phyloP scores from a whole-genome alignment of 2,329 filamentous ascomycete species.

The Balansia obtecta region DNA sequence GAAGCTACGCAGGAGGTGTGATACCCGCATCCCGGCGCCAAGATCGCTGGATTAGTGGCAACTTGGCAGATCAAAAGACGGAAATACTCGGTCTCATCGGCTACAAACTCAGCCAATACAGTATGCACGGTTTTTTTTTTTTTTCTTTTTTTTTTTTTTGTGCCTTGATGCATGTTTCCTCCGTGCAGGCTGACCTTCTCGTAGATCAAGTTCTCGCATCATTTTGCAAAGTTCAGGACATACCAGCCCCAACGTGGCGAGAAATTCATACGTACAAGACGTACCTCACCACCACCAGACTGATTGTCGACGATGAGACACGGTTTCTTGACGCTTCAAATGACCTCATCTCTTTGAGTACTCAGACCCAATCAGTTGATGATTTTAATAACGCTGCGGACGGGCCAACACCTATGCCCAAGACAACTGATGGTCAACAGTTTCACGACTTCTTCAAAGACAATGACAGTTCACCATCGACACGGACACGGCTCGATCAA shows the following conservation, averaged over 20 bases:
- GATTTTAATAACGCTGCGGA: constrained; percentile 9
- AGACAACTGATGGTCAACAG: constrained; percentile 3
- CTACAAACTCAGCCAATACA: constrained; percentile 56
- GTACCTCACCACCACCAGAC: constrained; percentile 41
- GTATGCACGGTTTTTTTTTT: constrained; percentile 26
- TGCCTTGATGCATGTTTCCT: not conserved
- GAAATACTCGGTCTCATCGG: constrained; percentile 51
- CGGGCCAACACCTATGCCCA: constrained; percentile 13
- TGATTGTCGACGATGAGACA: constrained; percentile 46
- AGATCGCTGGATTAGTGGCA: constrained; percentile 39
- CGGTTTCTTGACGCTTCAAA: constrained; percentile 42
- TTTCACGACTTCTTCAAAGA: constrained; percentile 5
- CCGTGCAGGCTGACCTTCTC: constrained; percentile 5
- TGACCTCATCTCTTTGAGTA: constrained; percentile 37
- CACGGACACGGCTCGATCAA: not conserved
- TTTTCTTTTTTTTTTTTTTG: no score
- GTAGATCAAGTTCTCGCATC: constrained; percentile 47
- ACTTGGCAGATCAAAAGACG: constrained; percentile 47
- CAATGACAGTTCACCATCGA: constrained; percentile 3
- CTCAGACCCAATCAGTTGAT: constrained; percentile 4
- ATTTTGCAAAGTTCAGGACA: constrained; percentile 38
- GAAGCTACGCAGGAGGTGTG: constrained; percentile 29
- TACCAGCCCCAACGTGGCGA: constrained; percentile 33
- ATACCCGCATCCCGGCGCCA: constrained; percentile 47
- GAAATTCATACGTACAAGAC: constrained; percentile 36